Base-by-base conservation (phyloP, 768 basidiomycete genomes). In the Russula ochroleuca region DNA sequence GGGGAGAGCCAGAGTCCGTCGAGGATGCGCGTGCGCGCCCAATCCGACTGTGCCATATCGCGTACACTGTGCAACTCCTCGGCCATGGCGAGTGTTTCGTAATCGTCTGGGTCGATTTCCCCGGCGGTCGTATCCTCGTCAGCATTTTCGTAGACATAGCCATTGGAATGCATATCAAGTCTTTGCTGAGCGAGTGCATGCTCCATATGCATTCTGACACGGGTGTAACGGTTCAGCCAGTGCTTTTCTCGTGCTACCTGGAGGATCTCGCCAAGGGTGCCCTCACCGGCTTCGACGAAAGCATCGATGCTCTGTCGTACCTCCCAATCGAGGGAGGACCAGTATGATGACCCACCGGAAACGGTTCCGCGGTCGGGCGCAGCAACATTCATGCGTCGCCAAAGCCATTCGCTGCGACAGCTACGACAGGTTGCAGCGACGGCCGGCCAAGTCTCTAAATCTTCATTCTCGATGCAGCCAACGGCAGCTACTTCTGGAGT, bases 1-100 rank as follows among this genome's bases (percentile, higher is more conserved):
- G 89, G 90, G 55, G 81, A 86, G 49, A 85, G 73, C 89, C 90
- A 92, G 68, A 84, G 80, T 3, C 90, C 90, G 60, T 92, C 88
- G 21, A 91, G 73, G 53, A 92, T 85, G 52, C 88, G 75, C 23
- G 78, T 79, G 38, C 90, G 78, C 6, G 86, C 86, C 87, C 87
- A 90, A 67, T 88, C 88, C 14, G 80, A 78, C 57, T 90, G 74
- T 1, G 90, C 87, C 49, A 90, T 75, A 21, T 80, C 79, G 33
- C 76, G 75, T 31, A 81, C 76, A 25, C 78, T 77, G 11, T 75
- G 75, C 1, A 78, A 75, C 40, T 82, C 79, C 67, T 82, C 81
- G 10, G 79, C 79, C 63, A 79, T 67, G 0, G 76, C 75, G 38
- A 81, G 73, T 25, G 59, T 67, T 21, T 68, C 68, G 57, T 64